phyloP scores from a whole-genome alignment of 2,329 filamentous ascomycete genomes.

The Penicillium janthinellum region DNA sequence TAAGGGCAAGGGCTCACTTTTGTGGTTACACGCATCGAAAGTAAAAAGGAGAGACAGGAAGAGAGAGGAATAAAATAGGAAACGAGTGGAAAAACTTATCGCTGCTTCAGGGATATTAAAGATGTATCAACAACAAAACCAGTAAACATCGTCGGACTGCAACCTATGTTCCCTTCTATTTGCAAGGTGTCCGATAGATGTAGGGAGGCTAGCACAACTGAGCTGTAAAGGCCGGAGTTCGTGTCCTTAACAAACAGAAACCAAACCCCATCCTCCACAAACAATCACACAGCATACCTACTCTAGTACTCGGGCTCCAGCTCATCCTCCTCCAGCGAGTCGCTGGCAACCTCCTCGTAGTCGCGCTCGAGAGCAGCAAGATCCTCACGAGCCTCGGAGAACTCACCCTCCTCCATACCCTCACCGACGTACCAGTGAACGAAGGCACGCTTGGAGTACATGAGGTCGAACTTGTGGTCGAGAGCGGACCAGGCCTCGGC shows the following conservation, averaged over 20 bases:
- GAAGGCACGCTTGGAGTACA: constrained; percentile 99
- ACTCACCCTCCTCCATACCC: constrained; percentile 99
- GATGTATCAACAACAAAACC: constrained; percentile 42
- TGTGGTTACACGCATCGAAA: constrained; percentile 27
- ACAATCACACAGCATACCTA: constrained; percentile 26
- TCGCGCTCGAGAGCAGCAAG: constrained; percentile 96
- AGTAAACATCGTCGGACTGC: constrained; percentile 40
- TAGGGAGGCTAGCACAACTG: constrained; percentile 29
- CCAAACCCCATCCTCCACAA: constrained; percentile 21
- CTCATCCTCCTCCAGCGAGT: constrained; percentile 84
- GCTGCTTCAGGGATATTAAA: constrained; percentile 45
- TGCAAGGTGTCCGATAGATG: constrained; percentile 34
- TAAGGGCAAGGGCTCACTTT: constrained; percentile 9
- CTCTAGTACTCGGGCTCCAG: constrained; percentile 88
- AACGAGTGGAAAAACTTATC: constrained; percentile 41
- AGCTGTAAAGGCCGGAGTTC: constrained; percentile 26
- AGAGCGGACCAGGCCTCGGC: constrained; percentile 97
- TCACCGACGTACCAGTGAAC: constrained; percentile 99
- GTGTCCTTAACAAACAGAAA: constrained; percentile 28
- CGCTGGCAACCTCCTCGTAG: constrained; percentile 97
- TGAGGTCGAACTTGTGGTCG: constrained; percentile 98
- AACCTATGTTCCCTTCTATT: constrained; percentile 43
- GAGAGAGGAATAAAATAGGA: constrained; percentile 21
- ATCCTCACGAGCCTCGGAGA: constrained; percentile 98
- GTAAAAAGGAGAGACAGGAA: constrained; percentile 4